Evolutionary conservation across 306 rosid species (phyloP).

Genomic region (Prosopis cineraria): DNA sequence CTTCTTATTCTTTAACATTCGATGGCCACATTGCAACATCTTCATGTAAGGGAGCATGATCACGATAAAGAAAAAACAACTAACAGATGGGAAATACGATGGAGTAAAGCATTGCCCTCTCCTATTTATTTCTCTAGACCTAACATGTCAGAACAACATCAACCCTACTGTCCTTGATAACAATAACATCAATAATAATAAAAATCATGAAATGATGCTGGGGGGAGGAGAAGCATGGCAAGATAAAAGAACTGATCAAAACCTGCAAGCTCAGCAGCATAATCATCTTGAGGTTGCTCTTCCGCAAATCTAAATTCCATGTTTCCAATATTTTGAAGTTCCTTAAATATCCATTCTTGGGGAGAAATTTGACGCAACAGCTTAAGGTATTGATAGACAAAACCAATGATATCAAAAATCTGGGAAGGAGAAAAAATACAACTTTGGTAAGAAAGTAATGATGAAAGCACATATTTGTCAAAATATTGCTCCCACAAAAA

Average conservation of each 20-base stretch:
- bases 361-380: constrained; percentile 72
- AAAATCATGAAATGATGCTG: no score
- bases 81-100: not conserved
- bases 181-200: no score
- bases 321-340: constrained; percentile 88
- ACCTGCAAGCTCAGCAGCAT: constrained; percentile 97
- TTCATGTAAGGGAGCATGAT: not conserved
- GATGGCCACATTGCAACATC: not conserved
- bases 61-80: not conserved
- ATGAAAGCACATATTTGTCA: not conserved
- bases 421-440: constrained; percentile 32
- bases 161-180: not conserved
- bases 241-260: constrained; percentile 7
- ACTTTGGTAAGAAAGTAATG: constrained; percentile 27
- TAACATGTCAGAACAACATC: not conserved
- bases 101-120: not conserved
- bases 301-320: constrained; percentile 95
- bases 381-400: constrained; percentile 83
- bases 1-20: no score
- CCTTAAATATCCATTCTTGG: constrained; percentile 96
- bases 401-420: constrained; percentile 83
- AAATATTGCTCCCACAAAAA: not conserved
- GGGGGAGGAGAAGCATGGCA: not conserved
- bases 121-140: not conserved
- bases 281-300: constrained; percentile 98